Percentiles rank a stretch among this genome's conserved stretches.
Evolutionary conservation across 108 stramenopile species (phyloP).

Genomic region (Skeletonema marinoi): DNA sequence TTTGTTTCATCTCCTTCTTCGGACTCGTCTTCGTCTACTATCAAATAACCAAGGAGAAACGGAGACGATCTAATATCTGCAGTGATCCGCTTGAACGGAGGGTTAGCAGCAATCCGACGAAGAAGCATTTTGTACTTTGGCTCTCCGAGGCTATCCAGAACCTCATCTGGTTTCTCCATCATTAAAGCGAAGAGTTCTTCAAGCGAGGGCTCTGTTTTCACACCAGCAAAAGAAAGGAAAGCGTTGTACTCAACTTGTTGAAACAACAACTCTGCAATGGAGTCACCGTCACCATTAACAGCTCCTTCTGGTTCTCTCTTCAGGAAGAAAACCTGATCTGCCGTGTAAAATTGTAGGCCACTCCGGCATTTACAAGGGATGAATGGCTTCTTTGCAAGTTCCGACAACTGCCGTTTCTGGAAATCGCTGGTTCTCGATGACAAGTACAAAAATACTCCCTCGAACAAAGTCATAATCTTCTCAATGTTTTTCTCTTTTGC

Average conservation of each 20-base stretch:
- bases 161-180: slow-evolving; percentile 54
- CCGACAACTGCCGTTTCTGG: slow-evolving; percentile 20
- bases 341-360: slow-evolving; percentile 51
- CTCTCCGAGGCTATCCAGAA: slow-evolving; percentile 54
- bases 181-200: slow-evolving; percentile 42
- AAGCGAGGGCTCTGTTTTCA: slow-evolving; percentile 38
- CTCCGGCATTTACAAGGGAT: slow-evolving; percentile 58
- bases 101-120: slow-evolving; percentile 71
- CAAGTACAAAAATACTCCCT: slow-evolving; percentile 41
- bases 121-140: slow-evolving; percentile 65
- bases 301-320: slow-evolving; percentile 7
- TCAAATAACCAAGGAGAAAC: slow-evolving; percentile 74
- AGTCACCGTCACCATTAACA: neutral
- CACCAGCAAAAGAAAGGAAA: slow-evolving; percentile 43
- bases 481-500: slow-evolving; percentile 31
- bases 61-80: slow-evolving; percentile 59
- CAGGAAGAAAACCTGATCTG: slow-evolving; percentile 66
- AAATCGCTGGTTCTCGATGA: slow-evolving; percentile 65
- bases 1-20: neutral
- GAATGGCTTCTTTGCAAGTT: slow-evolving; percentile 49
- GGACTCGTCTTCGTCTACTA: slow-evolving; percentile 26
- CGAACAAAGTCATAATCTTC: slow-evolving; percentile 34
- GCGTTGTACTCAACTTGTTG: slow-evolving; percentile 40
- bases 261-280: slow-evolving; percentile 24
- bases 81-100: slow-evolving; percentile 65